Conservation (phyloP, 2,329 filamentous ascomycete genomes). For the Thielaviopsis euricoi region DNA sequence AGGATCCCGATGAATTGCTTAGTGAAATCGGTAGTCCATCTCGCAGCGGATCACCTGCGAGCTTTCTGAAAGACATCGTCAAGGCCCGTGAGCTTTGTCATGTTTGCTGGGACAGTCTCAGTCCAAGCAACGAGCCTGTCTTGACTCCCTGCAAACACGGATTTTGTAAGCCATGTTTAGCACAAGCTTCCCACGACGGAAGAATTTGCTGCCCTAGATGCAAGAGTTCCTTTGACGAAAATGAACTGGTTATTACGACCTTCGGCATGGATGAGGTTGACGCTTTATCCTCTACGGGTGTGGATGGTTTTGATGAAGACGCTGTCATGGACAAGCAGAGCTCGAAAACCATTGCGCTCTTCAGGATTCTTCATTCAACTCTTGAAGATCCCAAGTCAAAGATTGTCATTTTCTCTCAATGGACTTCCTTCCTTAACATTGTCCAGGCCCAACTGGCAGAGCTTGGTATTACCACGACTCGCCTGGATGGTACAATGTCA, state of each 20-base stretch:
- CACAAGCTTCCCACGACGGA: constrained; percentile 45
- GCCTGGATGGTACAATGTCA: constrained; percentile 70
- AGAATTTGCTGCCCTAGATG: constrained; percentile 71
- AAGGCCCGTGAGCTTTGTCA: constrained; percentile 61
- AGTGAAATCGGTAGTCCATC: not conserved
- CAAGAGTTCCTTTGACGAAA: constrained; percentile 47
- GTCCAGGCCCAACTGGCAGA: constrained; percentile 51
- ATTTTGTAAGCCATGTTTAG: constrained; percentile 60
- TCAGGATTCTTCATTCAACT: constrained; percentile 58
- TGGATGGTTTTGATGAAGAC: constrained; percentile 31
- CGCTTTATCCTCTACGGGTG: no score
- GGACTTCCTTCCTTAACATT: constrained; percentile 58
- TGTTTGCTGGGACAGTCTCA: constrained; percentile 58
- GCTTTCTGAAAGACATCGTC: constrained; percentile 1
- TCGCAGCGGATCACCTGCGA: not conserved
- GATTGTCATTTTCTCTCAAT: constrained; percentile 60
- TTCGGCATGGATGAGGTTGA: constrained; percentile 20
- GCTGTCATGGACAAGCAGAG: constrained; percentile 48
- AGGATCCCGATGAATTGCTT: constrained; percentile 25
- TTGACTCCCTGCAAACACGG: constrained; percentile 76
- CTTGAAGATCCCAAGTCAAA: constrained; percentile 48
- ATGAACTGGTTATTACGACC: constrained; percentile 23
- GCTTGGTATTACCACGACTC: constrained; percentile 44
- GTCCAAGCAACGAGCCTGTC: constrained; percentile 42
- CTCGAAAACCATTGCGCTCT: constrained; percentile 66